Conservation (phyloP, 768 basidiomycete genomes). For the Lentinula boryana region DNA sequence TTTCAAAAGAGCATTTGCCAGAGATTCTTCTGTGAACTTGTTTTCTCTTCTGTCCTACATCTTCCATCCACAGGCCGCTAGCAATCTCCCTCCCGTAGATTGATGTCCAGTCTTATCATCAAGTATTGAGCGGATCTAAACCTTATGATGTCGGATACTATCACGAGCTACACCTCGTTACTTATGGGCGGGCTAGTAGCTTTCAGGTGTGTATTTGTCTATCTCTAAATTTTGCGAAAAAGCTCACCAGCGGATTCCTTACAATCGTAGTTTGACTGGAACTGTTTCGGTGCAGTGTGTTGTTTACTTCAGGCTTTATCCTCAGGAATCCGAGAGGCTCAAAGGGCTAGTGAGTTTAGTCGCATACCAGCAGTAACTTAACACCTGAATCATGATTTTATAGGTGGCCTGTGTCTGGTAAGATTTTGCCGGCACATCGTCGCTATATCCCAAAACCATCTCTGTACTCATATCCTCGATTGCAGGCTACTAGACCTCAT, state of each 20-base stretch:
- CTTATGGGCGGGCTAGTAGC: slow-evolving; percentile 3
- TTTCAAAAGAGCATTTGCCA: background rate
- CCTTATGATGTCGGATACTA: background rate
- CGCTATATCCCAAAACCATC: too few relatives aligned
- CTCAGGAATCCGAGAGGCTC: background rate
- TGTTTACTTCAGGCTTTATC: slow-evolving; percentile 4
- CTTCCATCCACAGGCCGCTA: background rate
- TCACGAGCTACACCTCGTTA: slow-evolving; percentile 1
- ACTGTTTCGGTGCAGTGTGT: slow-evolving; percentile 3
- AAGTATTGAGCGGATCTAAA: background rate
- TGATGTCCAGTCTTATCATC: background rate
- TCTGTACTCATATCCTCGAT: too few relatives aligned
- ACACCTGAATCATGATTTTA: background rate
- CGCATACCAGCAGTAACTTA: background rate
- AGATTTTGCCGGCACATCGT: background rate
- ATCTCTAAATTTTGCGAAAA: background rate
- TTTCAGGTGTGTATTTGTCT: background rate
- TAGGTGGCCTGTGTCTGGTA: slow-evolving; percentile 3
- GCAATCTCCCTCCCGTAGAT: too few relatives aligned
- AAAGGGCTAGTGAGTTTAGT: background rate
- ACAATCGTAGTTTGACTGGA: background rate
- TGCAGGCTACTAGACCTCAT: slow-evolving; percentile 1
- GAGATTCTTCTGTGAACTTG: background rate
- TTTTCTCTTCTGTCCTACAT: background rate
- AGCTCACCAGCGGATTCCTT: background rate